Evolutionary conservation across 176 grass and related monocot genomes (phyloP), one percentile per base, ranked within the genome.

Genomic region (Ensete ventricosum): DNA sequence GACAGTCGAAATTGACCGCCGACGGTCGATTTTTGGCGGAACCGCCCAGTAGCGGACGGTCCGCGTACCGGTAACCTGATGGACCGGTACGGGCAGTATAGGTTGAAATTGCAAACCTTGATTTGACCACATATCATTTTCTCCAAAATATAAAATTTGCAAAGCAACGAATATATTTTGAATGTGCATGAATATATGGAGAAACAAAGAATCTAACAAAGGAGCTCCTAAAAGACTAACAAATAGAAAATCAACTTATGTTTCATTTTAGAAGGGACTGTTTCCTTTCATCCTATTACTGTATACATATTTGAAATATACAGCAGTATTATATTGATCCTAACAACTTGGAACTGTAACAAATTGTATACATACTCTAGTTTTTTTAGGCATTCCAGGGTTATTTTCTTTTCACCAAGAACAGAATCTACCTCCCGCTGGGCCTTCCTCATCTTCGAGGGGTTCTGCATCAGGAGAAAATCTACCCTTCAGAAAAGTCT

Each of bases 391-490:
- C 73, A 79, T 69, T 93, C 90, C 0, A 85, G 73, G 11, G 86
- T 93, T 71, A 91, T 86, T 76, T 62, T 26, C 77, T 76, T 67
- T 53, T 75, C 88, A 7, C 23, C 59, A 29, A 98, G 90, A 57
- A 91, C 80, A 82, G 78, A 91, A 89, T 98, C 94, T 79, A 98
- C 77, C 80, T 98, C 94, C 64, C 70, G 73, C 81, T 98, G 94
- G 24, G 94, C 90, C 83, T 91, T 98, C 83, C 64, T 98, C 94
- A 98, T 98, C 84, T 87, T 98, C 69, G 80, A 75, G 62, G 94
- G 88, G 54, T 90, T 91, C 94, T 98, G 83, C 84, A 87, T 55
- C 48, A 53, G 13, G 8, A 76, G 57, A 76, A 64, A 50, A 4
- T 14, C 19, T 62, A 50, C n/a, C 51, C 52, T 7, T 50, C 6